Evolutionary conservation across 371 early-diverging fungal genomes (phyloP).

Genomic region (Paraphysoderma sedebokerense): DNA sequence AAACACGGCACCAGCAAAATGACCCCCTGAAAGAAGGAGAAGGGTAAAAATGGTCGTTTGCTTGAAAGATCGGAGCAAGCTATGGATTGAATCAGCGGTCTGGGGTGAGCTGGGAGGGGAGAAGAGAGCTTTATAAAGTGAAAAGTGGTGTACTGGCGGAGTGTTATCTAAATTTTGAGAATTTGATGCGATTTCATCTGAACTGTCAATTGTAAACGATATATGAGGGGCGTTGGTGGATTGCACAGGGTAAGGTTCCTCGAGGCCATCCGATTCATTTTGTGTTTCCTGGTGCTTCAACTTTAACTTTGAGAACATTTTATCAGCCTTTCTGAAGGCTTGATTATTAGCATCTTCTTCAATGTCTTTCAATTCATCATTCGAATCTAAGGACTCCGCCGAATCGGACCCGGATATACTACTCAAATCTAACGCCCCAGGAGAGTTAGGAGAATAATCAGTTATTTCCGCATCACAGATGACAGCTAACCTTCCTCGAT

Average conservation of each 20-base stretch:
- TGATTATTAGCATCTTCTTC: no score
- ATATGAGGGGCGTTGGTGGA: background rate
- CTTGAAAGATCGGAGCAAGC: background rate
- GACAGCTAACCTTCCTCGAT: no score
- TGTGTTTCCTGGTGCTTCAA: no score
- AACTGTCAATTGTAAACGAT: background rate
- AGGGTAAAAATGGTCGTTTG: background rate
- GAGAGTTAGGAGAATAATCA: background rate
- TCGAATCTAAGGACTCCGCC: background rate
- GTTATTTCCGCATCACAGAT: background rate
- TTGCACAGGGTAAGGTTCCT: background rate
- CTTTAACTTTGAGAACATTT: no score
- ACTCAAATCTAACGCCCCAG: background rate
- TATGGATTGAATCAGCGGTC: background rate
- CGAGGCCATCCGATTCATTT: background rate
- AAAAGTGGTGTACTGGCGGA: background rate
- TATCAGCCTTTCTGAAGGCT: no score
- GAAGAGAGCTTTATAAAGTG: background rate
- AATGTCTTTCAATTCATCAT: background rate
- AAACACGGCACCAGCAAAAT: constrained; percentile 76
- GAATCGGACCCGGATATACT: background rate
- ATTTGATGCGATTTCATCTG: background rate
- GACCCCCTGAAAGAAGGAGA: constrained; percentile 65
- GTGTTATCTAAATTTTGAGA: background rate
- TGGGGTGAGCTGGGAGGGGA: background rate